Base-by-base conservation (phyloP, 257 asterid genomes). In the Solanum bulbocastanum region DNA sequence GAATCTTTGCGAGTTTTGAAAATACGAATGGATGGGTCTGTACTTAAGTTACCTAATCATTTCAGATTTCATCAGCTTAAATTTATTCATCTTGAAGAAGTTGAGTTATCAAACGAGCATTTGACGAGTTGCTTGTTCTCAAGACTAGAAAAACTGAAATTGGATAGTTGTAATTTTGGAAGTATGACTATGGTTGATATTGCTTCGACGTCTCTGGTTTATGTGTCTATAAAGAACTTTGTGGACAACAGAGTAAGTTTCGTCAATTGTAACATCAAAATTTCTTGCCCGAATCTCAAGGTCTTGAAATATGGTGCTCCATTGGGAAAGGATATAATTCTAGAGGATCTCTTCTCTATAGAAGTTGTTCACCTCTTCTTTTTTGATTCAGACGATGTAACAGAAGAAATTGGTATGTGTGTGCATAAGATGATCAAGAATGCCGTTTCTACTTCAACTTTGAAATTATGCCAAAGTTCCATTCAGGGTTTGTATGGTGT, bases 1-100 rank as follows among this genome's bases (percentile, higher is more conserved):
- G 78, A 87, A 27, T 87, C 68, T 37, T 27, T 90, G 85, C 88
- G 86, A 10, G 46, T 88, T 88, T 88, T 86, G 68, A 87, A 40
- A 86, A 49, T 71, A 52, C 2, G 30, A 3, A 35, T 87, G 32
- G 9, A 1, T 10, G 89, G 86, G 15, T 13, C 32, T 10, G 73
- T 79, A 27, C 58, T 87, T 60, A 27, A 68, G 83, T 32, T 71
- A 13, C 89, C 84, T 83, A 13, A 86, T 33, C 42, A 49, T 37
- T 8, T 81, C 3, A 13, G 87, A 20, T 83, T 88, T 60, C 5
- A 30, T 35, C 87, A 49, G 22, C 81, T 88, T 22, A 49, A 66
- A 71, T 83, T 23, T n/a, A 68, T 83, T 46, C 46, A 69, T 46
- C 87, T 88, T 83, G 25, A 20, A 36, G 14, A 36, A 3, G 40